Percentiles rank a stretch among this genome's conserved stretches.
These are phyloP conservation scores for Berkeleyomyces rouxiae DNA, from an alignment of 2,329 filamentous ascomycete genomes.

Conservation along the genomic window DNA sequence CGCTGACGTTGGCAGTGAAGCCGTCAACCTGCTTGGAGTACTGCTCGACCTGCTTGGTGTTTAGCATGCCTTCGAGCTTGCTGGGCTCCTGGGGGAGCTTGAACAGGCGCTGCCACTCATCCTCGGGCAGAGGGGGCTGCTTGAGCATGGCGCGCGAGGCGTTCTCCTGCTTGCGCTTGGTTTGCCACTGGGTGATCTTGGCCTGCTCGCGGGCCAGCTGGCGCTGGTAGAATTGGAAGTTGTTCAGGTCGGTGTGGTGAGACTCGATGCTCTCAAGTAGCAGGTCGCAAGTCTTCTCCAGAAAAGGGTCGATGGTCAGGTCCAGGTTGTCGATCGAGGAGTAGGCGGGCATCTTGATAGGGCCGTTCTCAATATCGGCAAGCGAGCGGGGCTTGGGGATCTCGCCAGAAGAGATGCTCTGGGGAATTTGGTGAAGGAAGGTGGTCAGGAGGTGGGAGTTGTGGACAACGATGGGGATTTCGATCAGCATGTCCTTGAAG, in stretches of 20 bases:
- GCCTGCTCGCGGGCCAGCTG: constrained; percentile 84
- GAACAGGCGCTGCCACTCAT: constrained; percentile 96
- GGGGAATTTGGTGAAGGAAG: constrained; percentile 82
- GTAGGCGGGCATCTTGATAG: constrained; percentile 49
- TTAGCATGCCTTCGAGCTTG: constrained; percentile 82
- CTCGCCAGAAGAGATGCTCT: constrained; percentile 35
- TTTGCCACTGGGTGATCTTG: constrained; percentile 93
- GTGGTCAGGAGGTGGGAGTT: constrained; percentile 95
- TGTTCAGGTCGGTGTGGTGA: constrained; percentile 97
- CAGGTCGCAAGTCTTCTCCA: constrained; percentile 95
- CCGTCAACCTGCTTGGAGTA: constrained; percentile 95
- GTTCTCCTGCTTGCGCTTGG: constrained; percentile 94
- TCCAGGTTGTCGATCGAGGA: constrained; percentile 84
- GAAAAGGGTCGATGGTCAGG: constrained; percentile 87
- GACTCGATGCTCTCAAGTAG: constrained; percentile 93
- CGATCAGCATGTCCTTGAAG: constrained; percentile 84
- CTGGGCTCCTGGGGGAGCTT: constrained; percentile 93
- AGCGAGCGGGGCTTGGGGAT: constrained; percentile 65
- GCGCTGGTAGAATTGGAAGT: constrained; percentile 92
- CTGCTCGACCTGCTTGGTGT: constrained; percentile 91
- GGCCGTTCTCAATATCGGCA: constrained; percentile 54
- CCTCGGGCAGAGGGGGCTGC: constrained; percentile 76
- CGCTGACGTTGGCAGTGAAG: constrained; percentile 77
- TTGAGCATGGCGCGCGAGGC: constrained; percentile 69
- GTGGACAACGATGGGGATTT: constrained; percentile 78